These are phyloP conservation scores for Onygenales sp. DNA, from an alignment of 2,329 filamentous ascomycete genomes.

Conservation along the genomic window DNA sequence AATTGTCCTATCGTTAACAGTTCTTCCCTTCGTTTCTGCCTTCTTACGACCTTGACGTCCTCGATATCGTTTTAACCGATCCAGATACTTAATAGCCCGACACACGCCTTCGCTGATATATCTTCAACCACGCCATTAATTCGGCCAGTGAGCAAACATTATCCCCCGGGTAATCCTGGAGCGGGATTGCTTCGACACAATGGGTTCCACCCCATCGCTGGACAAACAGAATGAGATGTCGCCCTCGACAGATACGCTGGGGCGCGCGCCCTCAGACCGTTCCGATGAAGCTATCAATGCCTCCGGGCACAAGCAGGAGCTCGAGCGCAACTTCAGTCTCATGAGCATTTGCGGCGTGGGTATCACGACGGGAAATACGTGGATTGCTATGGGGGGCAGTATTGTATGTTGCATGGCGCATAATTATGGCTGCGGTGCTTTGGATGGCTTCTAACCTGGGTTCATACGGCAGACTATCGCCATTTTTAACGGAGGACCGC, in stretches of 20 bases:
- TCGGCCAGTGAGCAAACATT: background rate
- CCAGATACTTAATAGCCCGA: too few relatives aligned
- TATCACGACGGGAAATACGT: slow-evolving; percentile 56
- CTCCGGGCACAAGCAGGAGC: slow-evolving; percentile 54
- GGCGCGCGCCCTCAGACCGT: slow-evolving; percentile 24
- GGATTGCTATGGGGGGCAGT: slow-evolving; percentile 54
- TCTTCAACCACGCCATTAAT: too few relatives aligned
- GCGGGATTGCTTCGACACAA: slow-evolving; percentile 1
- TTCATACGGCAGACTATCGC: slow-evolving; percentile 33
- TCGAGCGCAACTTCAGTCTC: slow-evolving; percentile 54
- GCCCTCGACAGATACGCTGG: slow-evolving; percentile 5
- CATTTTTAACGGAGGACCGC: slow-evolving; percentile 52
- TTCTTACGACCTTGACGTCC: too few relatives aligned
- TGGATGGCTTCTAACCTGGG: slow-evolving; percentile 3
- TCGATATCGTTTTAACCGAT: too few relatives aligned
- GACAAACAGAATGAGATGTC: slow-evolving; percentile 1
- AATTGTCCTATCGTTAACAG: too few relatives aligned
- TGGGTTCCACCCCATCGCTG: background rate
- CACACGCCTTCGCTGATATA: too few relatives aligned
- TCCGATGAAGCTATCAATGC: slow-evolving; percentile 47
- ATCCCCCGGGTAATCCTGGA: background rate
- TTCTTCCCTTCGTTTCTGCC: too few relatives aligned
- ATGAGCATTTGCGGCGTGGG: slow-evolving; percentile 51
- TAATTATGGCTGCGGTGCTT: background rate
- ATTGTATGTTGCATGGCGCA: slow-evolving; percentile 41